These are phyloP conservation scores for Scheffersomyces amazonensis DNA, from an alignment of 805 yeast genomes.

Conservation along the genomic window DNA sequence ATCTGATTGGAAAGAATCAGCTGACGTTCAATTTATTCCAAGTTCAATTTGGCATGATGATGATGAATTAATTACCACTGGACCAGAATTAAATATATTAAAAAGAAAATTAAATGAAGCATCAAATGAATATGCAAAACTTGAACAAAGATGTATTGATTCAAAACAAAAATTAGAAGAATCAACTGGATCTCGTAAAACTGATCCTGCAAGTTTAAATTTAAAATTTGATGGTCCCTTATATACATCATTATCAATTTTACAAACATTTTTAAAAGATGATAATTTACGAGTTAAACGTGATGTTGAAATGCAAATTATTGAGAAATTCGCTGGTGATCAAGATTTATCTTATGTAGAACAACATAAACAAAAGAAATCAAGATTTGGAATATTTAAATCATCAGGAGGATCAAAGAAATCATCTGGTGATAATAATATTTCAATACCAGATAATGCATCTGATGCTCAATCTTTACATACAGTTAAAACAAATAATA, in stretches of 20 bases:
- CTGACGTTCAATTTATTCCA: constrained; percentile 81
- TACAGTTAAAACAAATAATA: constrained; percentile 28
- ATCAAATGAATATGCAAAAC: constrained; percentile 33
- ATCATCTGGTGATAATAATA: constrained; percentile 7
- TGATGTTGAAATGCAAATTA: constrained; percentile 88
- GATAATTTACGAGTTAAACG: constrained; percentile 72
- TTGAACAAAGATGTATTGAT: constrained; percentile 41
- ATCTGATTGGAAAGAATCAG: constrained; percentile 77
- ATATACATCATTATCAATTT: constrained; percentile 45
- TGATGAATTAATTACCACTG: constrained; percentile 61
- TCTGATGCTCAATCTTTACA: constrained; percentile 31
- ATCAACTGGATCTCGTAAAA: constrained; percentile 31
- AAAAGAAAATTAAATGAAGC: constrained; percentile 48
- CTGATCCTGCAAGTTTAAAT: constrained; percentile 37
- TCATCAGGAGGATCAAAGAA: constrained; percentile 3
- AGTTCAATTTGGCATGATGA: constrained; percentile 97
- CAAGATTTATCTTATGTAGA: constrained; percentile 62
- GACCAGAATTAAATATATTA: constrained; percentile 55
- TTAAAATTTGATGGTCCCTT: constrained; percentile 54
- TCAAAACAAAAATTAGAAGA: constrained; percentile 52
- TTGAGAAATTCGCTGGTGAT: constrained; percentile 80
- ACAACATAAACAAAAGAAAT: constrained; percentile 51
- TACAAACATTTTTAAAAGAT: constrained; percentile 64
- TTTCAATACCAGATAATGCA: constrained; percentile 9
- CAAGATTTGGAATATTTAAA: constrained; percentile 54